phyloP scores from a whole-genome alignment of 257 asterid species.

The Jasminum sambac region DNA sequence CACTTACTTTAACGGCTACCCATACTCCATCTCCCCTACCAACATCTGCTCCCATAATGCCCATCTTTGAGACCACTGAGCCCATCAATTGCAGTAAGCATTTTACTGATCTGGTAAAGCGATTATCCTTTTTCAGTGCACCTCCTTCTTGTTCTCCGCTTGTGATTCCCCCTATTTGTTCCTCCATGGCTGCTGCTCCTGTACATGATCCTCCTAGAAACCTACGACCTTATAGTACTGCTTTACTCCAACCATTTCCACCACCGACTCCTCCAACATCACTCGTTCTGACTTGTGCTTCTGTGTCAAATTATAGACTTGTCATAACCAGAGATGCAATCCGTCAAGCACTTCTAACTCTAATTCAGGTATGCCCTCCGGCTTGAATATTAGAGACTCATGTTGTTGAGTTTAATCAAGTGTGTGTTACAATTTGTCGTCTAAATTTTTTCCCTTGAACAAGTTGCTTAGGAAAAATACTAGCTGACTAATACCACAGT shows the following conservation, averaged over 20 bases:
- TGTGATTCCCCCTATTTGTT: slow-evolving; percentile 57
- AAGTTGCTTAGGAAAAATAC: no score
- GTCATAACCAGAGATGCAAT: slow-evolving; percentile 70
- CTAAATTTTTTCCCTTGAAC: no score
- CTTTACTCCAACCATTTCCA: slow-evolving; percentile 96
- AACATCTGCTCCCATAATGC: no score
- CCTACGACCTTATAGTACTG: slow-evolving; percentile 82
- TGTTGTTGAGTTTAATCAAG: no score
- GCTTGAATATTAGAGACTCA: no score
- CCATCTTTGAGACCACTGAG: no score
- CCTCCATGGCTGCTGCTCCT: slow-evolving; percentile 75
- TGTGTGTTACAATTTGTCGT: no score
- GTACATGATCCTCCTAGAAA: slow-evolving; percentile 59
- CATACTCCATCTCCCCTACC: no score
- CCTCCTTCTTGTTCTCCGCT: slow-evolving; percentile 58
- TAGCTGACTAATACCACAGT: background rate
- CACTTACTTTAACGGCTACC: no score
- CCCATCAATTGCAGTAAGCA: slow-evolving; percentile 34
- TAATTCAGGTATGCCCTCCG: slow-evolving; percentile 69
- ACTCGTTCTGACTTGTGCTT: slow-evolving; percentile 64
- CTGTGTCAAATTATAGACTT: slow-evolving; percentile 53
- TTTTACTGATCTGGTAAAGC: slow-evolving; percentile 75
- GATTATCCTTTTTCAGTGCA: slow-evolving; percentile 74
- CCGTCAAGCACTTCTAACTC: slow-evolving; percentile 74
- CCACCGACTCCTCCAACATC: slow-evolving; percentile 97